Evolutionary conservation across 257 asterid genomes (phyloP).

Genomic region (Capsicum pubescens): DNA sequence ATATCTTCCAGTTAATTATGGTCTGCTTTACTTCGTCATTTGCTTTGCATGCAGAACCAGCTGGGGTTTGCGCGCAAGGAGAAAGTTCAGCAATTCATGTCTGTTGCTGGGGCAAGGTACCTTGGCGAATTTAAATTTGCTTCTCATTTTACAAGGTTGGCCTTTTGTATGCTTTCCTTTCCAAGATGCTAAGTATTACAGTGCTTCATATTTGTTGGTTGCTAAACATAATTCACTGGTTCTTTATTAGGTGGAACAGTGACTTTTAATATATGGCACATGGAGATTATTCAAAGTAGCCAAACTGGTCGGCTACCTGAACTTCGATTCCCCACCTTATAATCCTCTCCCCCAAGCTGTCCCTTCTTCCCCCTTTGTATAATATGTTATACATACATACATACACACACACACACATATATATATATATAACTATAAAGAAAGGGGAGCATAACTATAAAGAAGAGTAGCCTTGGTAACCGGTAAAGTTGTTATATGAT

Average conservation of each 20-base stretch:
- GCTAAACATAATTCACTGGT: neutral
- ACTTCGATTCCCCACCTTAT: neutral
- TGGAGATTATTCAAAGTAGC: neutral
- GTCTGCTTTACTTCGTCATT: neutral
- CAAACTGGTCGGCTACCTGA: neutral
- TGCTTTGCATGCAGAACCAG: constrained; percentile 69
- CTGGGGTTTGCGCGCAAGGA: constrained; percentile 92
- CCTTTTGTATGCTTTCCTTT: neutral
- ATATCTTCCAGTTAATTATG: neutral
- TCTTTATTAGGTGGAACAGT: constrained; percentile 10
- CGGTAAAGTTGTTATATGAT: too few relatives aligned
- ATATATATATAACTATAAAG: neutral
- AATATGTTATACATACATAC: neutral
- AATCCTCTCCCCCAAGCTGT: neutral
- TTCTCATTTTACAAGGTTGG: neutral
- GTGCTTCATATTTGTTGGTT: neutral
- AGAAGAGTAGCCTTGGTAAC: too few relatives aligned
- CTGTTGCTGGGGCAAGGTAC: constrained; percentile 92
- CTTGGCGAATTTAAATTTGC: neutral
- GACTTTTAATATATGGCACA: neutral
- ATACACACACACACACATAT: neutral
- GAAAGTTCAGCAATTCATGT: constrained; percentile 87
- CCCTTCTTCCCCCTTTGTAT: neutral
- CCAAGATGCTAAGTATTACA: neutral
- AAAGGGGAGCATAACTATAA: neutral